Percentiles rank a stretch among this genome's conserved stretches.
Evolutionary conservation across 2,329 filamentous ascomycete genomes (phyloP).

Genomic region (Colletotrichum sojae): DNA sequence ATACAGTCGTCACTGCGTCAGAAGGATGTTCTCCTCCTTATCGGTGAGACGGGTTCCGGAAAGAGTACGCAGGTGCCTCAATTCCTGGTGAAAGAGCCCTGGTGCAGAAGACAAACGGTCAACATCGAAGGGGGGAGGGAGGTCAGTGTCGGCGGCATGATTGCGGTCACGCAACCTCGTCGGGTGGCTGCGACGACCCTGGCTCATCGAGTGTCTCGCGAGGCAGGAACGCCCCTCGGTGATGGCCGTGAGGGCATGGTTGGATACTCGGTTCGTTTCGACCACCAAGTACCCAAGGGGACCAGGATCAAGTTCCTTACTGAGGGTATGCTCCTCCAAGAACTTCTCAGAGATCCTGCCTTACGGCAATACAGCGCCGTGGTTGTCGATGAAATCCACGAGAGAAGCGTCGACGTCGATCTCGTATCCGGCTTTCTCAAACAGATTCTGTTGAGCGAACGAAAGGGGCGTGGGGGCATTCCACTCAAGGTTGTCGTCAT

Average conservation of each 20-base stretch:
- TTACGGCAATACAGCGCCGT: conserved; percentile 90
- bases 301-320: conserved; percentile 94
- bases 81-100: conserved; percentile 83
- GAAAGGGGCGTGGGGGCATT: conserved; percentile 76
- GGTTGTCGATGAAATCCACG: conserved; percentile 96
- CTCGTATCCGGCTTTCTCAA: conserved; percentile 90
- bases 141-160: conserved; percentile 78
- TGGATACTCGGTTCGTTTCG: conserved; percentile 96
- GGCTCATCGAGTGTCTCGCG: conserved; percentile 87
- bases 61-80: conserved; percentile 98
- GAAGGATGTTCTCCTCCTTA: conserved; percentile 84
- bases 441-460: conserved; percentile 76
- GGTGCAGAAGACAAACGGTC: conserved; percentile 77
- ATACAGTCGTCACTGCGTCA: conserved; percentile 76
- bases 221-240: conserved; percentile 71
- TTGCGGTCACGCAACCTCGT: conserved; percentile 94
- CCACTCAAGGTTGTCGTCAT: conserved; percentile 93
- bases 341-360: conserved; percentile 88
- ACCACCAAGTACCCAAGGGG: conserved; percentile 85
- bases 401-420: conserved; percentile 95
- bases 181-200: conserved; percentile 94
- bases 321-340: conserved; percentile 95
- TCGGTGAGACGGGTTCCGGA: conserved; percentile 95
- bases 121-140: conserved; percentile 60
- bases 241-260: conserved; percentile 68